Conservation (phyloP, 2,329 filamentous ascomycete genomes). For the Penicillium sp. region DNA sequence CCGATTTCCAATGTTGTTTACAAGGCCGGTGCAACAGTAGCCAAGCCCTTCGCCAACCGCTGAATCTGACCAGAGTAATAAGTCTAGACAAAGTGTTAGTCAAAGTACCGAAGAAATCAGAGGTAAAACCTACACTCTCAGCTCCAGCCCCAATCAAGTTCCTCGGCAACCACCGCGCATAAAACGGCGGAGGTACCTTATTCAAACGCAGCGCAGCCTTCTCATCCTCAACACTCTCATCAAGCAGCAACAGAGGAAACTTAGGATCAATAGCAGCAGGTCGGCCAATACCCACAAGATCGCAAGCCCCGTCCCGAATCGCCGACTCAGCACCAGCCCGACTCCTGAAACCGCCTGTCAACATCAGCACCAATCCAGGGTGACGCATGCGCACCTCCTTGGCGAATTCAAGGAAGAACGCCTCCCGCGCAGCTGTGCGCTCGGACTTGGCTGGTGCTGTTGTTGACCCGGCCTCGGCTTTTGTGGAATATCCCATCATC, state of each 20-base stretch:
- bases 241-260: conserved; percentile 37
- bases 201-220: conserved; percentile 26
- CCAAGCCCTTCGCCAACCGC: conserved; percentile 19
- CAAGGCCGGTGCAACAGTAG: conserved; percentile 15
- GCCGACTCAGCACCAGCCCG: conserved; percentile 52
- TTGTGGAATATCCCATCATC: conserved; percentile 35
- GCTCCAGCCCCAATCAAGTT: conserved; percentile 30
- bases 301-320: conserved; percentile 47
- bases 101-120: not conserved
- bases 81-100: conserved; percentile 16
- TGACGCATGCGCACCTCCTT: conserved; percentile 50
- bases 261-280: conserved; percentile 48
- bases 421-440: conserved; percentile 58
- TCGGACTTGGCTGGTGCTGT: conserved; percentile 26
- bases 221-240: conserved; percentile 28
- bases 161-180: conserved; percentile 23
- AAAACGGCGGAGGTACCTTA: conserved; percentile 26
- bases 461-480: conserved; percentile 8
- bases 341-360: conserved; percentile 65
- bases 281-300: conserved; percentile 52
- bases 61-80: conserved; percentile 22
- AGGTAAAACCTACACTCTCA: conserved; percentile 29
- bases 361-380: conserved; percentile 51
- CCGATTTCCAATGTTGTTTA: not conserved
- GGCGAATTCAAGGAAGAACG: conserved; percentile 69